Evolutionary conservation across 148 eudicot genomes (phyloP), one percentile per base, ranked within the genome.

Genomic region (Cornus controversa): DNA sequence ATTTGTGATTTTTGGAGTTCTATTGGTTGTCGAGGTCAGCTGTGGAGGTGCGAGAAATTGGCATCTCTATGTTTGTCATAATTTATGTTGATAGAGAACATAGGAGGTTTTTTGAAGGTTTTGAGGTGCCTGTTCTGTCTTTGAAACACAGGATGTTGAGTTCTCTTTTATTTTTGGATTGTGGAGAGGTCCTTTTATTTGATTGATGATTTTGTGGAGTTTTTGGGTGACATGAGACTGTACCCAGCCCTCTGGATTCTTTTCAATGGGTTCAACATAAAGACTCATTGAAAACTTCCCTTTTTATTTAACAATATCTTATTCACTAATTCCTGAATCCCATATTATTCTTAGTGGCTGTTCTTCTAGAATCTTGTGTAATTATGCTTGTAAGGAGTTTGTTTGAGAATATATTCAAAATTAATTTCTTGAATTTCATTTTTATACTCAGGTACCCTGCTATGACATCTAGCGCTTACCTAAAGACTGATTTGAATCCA

Each of bases 401-500:
- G 29, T 45, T 72, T 18, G 25, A 60, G 5, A 60, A 47, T 54
- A 26, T 47, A 20, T 57, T 18, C 29, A 2, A 27, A 29, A 2
- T 14, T 29, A 34, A 28, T 10, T 34, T 7, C n/a, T 28, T 3
- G 5, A 20, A 70, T 28, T 1, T 3, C 3, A 25, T 62, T 47
- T 69, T 50, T 73, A 18, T 16, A 67, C 16, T 16, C 81, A 93
- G 97, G 97, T 74, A 85, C 98, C 26, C 97, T 77, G 98, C 98
- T 27, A 92, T 94, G 94, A 92, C 98, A 53, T 85, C 94, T 5
- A 84, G 97, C 84, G 94, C 97, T 26, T 87, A 93, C 78, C 74
- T 90, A 14, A 97, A 94, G 86, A 24, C 87, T 18, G 97, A 94
- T 84, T 94, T 72, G 97, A 92, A 85, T 77, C 81, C 8, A 88